Evolutionary conservation across 106 monocot species (phyloP), one percentile per base, ranked within the genome.

Genomic region (Narthecium ossifragum): DNA sequence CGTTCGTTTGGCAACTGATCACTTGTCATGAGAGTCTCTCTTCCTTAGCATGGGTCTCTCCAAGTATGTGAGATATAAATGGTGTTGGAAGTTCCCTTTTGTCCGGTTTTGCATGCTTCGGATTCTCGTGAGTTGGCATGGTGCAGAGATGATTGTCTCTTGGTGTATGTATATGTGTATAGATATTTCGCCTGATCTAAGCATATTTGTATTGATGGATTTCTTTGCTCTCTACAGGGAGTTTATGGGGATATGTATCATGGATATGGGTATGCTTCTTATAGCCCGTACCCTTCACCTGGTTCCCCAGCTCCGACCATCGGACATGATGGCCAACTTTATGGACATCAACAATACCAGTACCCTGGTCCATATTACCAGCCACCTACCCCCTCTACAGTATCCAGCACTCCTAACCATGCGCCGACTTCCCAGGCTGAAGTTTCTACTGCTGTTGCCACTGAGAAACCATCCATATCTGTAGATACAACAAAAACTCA

Each of bases 191-290:
- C n/a, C n/a, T n/a, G n/a, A n/a, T n/a, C n/a, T n/a, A n/a, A n/a
- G n/a, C n/a, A n/a, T n/a, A n/a, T n/a, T n/a, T n/a, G n/a, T n/a
- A n/a, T 15, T 56, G 34, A 20, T 53, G 17, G 22, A 58, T 66
- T 38, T 29, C 17, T 17, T 64, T 2, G 20, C 57, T 17, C 13
- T 45, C 50, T 24, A 23, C 71, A 88, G 88, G 88, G 88, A 46
- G 76, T 77, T 61, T 83, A 88, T 61, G 88, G 82, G 36, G 88
- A 88, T 59, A 60, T 80, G 62, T 79, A 73, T 65, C 78, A 62
- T 63, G 80, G 77, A 18, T 88, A 81, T 72, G 86, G 86, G 8
- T 81, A 81, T 75, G 46, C 73, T 31, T 73, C 68, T 22, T 86
- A 78, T 69, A 66, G 86, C 55, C 28, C 72, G 49, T 85, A 79